These are phyloP conservation scores for Chrysosporium queenslandicum DNA, from an alignment of 2,329 filamentous ascomycete genomes.

Conservation along the genomic window DNA sequence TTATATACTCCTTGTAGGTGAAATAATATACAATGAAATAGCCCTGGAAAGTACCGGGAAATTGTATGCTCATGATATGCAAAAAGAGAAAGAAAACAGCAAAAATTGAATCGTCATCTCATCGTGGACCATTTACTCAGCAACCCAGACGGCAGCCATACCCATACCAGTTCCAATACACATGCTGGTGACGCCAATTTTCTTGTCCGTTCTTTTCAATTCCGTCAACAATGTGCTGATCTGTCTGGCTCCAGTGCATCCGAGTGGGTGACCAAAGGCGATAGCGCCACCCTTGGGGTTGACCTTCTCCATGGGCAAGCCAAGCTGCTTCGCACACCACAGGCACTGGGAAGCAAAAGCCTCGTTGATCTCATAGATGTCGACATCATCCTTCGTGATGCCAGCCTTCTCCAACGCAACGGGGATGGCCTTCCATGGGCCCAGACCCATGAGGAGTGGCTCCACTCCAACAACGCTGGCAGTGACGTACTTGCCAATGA, in stretches of 20 bases:
- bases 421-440: conserved; percentile 92
- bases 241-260: conserved; percentile 88
- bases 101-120: conserved; percentile 8
- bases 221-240: conserved; percentile 87
- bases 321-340: conserved; percentile 84
- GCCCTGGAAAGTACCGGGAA: background rate
- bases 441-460: conserved; percentile 90
- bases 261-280: conserved; percentile 88
- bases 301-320: conserved; percentile 72
- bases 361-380: conserved; percentile 99
- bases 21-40: conserved; percentile 6
- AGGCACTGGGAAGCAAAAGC: conserved; percentile 92
- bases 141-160: conserved; percentile 93
- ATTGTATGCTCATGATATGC: background rate
- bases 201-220: conserved; percentile 70
- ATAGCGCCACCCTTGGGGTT: conserved; percentile 97
- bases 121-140: conserved; percentile 52
- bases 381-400: conserved; percentile 77
- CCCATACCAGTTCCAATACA: conserved; percentile 96
- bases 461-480: conserved; percentile 79
- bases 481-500: conserved; percentile 85
- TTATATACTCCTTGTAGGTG: background rate
- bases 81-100: background rate
- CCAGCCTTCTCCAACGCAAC: conserved; percentile 81
- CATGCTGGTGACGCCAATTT: conserved; percentile 89